Percentiles rank a stretch among this genome's conserved stretches.
Conservation (phyloP, 2,329 filamentous ascomycete species). For the Aspergillus glaucus region DNA sequence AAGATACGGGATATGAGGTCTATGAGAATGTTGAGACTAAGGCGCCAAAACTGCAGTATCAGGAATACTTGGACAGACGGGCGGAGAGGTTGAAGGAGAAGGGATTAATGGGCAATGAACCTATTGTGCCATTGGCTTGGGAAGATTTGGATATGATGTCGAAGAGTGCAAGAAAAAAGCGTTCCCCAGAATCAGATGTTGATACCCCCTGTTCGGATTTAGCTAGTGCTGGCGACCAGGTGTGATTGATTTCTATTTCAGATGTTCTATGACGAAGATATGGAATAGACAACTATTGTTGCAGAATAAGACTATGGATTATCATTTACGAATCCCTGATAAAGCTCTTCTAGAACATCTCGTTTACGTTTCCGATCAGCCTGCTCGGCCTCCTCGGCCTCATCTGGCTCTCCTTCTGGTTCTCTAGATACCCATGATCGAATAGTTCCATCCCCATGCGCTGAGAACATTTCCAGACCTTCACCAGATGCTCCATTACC, state of each 20-base stretch:
- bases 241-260: too few species aligned
- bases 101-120: not conserved
- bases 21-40: not conserved
- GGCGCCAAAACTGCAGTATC: not conserved
- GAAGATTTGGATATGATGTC: too few species aligned
- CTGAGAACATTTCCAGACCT: slow-evolving; percentile 69
- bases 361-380: slow-evolving; percentile 60
- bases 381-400: slow-evolving; percentile 46
- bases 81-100: not conserved
- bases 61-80: not conserved
- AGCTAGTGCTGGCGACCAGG: too few species aligned
- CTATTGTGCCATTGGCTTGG: not conserved
- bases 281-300: too few species aligned
- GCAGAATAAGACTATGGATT: too few species aligned
- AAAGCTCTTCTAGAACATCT: slow-evolving; percentile 73
- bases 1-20: not conserved
- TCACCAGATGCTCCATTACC: slow-evolving; percentile 53
- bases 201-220: too few species aligned
- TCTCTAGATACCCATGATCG: slow-evolving; percentile 66
- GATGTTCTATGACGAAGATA: too few species aligned
- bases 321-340: slow-evolving; percentile 61
- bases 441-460: slow-evolving; percentile 78
- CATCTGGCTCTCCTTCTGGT: slow-evolving; percentile 40
- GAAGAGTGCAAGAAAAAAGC: too few species aligned
- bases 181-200: too few species aligned